Evolutionary conservation across 1,139 yeast genomes (phyloP).

Genomic region (Starmera stellimalicola): DNA sequence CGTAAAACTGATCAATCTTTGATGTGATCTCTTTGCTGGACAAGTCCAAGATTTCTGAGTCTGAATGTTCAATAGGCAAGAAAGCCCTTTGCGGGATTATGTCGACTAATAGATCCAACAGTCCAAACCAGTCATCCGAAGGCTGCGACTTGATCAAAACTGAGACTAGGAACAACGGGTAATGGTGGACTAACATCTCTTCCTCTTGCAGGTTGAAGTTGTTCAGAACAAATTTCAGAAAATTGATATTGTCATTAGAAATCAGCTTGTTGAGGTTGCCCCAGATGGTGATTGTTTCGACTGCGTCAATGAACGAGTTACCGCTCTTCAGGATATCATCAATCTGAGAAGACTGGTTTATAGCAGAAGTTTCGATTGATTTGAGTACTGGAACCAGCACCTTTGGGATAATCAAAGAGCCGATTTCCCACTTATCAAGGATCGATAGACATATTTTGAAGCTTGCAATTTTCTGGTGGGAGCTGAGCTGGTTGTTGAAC

Average conservation of each 20-base stretch:
- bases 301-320: slow-evolving; percentile 69
- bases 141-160: slow-evolving; percentile 21
- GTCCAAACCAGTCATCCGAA: slow-evolving; percentile 22
- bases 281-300: slow-evolving; percentile 77
- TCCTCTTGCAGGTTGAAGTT: slow-evolving; percentile 75
- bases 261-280: slow-evolving; percentile 42
- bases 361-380: slow-evolving; percentile 22
- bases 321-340: slow-evolving; percentile 48
- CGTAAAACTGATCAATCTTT: slow-evolving; percentile 25
- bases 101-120: slow-evolving; percentile 32
- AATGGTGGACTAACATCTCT: slow-evolving; percentile 69
- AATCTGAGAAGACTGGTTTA: slow-evolving; percentile 14
- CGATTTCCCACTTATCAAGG: slow-evolving; percentile 92
- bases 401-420: slow-evolving; percentile 58
- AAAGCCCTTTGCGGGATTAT: slow-evolving; percentile 54
- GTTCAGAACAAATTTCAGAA: slow-evolving; percentile 49
- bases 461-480: slow-evolving; percentile 34
- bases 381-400: slow-evolving; percentile 57
- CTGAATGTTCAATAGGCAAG: slow-evolving; percentile 33
- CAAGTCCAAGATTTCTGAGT: slow-evolving; percentile 8
- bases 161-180: slow-evolving; percentile 59
- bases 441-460: slow-evolving; percentile 59
- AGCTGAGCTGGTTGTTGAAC: slow-evolving; percentile 15
- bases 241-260: slow-evolving; percentile 24
- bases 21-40: slow-evolving; percentile 17